A percentile compares a stretch with the other conserved stretches of the same genome.
phyloP scores from a whole-genome alignment of 352 stramenopile genomes.

The Phytophthora agathidicida region DNA sequence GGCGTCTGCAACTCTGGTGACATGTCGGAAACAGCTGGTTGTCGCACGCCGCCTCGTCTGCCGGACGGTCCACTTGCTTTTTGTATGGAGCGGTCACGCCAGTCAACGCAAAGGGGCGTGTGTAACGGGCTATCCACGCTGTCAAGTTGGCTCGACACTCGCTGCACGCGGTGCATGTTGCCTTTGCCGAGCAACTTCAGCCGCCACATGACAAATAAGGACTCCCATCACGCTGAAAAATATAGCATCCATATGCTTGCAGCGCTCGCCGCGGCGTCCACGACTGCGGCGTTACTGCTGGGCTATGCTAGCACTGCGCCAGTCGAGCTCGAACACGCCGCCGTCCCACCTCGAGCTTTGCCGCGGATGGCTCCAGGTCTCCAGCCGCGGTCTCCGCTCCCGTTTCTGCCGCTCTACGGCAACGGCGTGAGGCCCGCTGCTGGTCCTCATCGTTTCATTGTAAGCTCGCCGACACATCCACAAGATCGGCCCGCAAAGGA shows the following conservation, averaged over 20 bases:
- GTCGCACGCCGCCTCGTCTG: slow-evolving; percentile 8
- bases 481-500: slow-evolving; percentile 27
- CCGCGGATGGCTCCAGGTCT: slow-evolving; percentile 4
- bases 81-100: slow-evolving; percentile 26
- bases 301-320: not conserved
- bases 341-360: not conserved
- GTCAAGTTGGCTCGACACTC: slow-evolving; percentile 19
- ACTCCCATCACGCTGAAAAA: slow-evolving; percentile 22
- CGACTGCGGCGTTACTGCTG: slow-evolving; percentile 23
- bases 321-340: slow-evolving; percentile 7
- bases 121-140: slow-evolving; percentile 26
- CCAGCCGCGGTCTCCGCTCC: slow-evolving; percentile 13
- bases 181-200: not conserved
- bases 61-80: not conserved
- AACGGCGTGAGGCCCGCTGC: not conserved
- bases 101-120: slow-evolving; percentile 33
- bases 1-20: slow-evolving; percentile 27
- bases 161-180: slow-evolving; percentile 4
- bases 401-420: slow-evolving; percentile 13
- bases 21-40: slow-evolving; percentile 30
- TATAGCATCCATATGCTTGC: slow-evolving; percentile 26
- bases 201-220: slow-evolving; percentile 16
- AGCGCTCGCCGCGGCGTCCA: slow-evolving; percentile 2
- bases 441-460: slow-evolving; percentile 28
- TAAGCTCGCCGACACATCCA: slow-evolving; percentile 23